These are phyloP conservation scores for Cercospora zeina DNA, from an alignment of 2,329 filamentous ascomycete genomes.

Conservation along the genomic window DNA sequence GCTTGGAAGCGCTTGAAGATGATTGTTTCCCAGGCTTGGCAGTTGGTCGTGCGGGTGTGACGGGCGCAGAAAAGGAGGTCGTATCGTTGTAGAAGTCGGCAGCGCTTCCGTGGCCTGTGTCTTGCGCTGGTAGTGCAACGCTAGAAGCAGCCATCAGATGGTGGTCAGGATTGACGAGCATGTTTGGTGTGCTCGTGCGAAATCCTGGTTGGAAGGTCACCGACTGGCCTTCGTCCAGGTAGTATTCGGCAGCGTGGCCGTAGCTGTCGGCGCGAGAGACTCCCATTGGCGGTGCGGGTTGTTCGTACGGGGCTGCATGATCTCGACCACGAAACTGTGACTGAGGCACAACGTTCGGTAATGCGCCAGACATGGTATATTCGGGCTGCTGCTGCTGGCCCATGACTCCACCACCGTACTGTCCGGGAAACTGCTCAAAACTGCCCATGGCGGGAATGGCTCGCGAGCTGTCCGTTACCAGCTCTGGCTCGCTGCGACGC, in stretches of 20 bases:
- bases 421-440: slow-evolving; percentile 40
- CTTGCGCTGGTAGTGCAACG: slow-evolving; percentile 55
- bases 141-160: slow-evolving; percentile 58
- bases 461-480: slow-evolving; percentile 28
- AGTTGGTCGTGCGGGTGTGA: slow-evolving; percentile 32
- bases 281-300: slow-evolving; percentile 28
- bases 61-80: slow-evolving; percentile 23
- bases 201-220: slow-evolving; percentile 62
- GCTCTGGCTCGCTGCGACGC: slow-evolving; percentile 20
- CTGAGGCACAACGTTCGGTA: slow-evolving; percentile 32
- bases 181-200: slow-evolving; percentile 53
- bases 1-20: slow-evolving; percentile 29
- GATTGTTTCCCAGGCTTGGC: slow-evolving; percentile 40
- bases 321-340: slow-evolving; percentile 61
- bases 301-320: slow-evolving; percentile 42
- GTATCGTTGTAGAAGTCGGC: slow-evolving; percentile 55
- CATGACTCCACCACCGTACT: slow-evolving; percentile 30
- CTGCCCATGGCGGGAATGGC: slow-evolving; percentile 36
- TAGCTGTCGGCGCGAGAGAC: slow-evolving; percentile 42
- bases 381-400: slow-evolving; percentile 17
- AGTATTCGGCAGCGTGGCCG: slow-evolving; percentile 62
- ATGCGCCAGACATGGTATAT: slow-evolving; percentile 37
- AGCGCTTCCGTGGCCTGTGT: slow-evolving; percentile 61
- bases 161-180: slow-evolving; percentile 56
- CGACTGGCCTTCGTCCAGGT: slow-evolving; percentile 62